Evolutionary conservation across 106 monocot species (phyloP).

Genomic region (Platanthera guangdongensis): DNA sequence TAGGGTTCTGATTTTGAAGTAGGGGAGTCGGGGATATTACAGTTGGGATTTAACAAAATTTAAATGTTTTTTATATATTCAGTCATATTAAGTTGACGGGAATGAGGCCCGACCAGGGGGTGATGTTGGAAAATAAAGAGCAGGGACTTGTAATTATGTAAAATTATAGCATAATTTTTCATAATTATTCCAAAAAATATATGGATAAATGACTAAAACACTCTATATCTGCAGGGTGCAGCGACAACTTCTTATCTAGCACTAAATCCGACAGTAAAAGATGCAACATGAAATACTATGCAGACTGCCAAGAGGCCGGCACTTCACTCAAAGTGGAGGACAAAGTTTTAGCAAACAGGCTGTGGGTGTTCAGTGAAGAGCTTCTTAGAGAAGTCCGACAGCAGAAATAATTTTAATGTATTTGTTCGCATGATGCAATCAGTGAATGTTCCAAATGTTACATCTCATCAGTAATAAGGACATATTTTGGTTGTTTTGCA

Average conservation of each 20-base stretch:
- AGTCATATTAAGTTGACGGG: too few species aligned
- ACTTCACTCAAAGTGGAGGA: constrained; percentile 17
- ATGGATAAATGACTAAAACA: too few species aligned
- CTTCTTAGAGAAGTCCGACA: constrained; percentile 10
- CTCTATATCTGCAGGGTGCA: constrained; percentile 4
- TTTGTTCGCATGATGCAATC: not conserved
- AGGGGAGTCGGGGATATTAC: too few species aligned
- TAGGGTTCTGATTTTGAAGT: too few species aligned
- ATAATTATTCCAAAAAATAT: too few species aligned
- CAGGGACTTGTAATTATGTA: too few species aligned
- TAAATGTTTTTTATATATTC: too few species aligned
- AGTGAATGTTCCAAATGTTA: not conserved
- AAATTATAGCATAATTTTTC: too few species aligned
- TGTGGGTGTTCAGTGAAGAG: constrained; percentile 27
- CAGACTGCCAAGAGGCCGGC: constrained; percentile 23
- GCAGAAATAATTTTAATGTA: not conserved
- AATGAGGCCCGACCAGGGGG: too few species aligned
- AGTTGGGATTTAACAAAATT: too few species aligned
- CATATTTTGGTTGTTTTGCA: too few species aligned
- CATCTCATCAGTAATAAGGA: not conserved
- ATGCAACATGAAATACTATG: constrained; percentile 28
- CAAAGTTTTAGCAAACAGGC: constrained; percentile 10
- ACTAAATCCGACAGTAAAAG: constrained; percentile 19
- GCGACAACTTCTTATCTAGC: constrained; percentile 38
- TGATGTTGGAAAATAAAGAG: too few species aligned